These are phyloP conservation scores for Kingdonia uniflora DNA, from an alignment of 164 flowering plant genomes.

Conservation along the genomic window DNA sequence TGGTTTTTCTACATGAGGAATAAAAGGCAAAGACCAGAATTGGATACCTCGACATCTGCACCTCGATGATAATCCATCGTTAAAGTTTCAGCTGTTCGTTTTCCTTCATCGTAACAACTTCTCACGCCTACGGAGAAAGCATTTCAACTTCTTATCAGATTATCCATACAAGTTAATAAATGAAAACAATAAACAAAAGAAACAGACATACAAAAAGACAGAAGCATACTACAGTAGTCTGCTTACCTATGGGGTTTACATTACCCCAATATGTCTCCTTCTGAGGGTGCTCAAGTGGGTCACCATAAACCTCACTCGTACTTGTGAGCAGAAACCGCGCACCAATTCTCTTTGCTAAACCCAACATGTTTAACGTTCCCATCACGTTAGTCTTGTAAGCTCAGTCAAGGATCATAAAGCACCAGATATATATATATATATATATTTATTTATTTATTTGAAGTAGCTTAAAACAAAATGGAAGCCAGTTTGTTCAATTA, in stretches of 20 bases:
- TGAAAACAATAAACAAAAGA: not conserved
- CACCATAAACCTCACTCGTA: slow-evolving; percentile 96
- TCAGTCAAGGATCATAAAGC: slow-evolving; percentile 47
- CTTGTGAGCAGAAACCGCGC: slow-evolving; percentile 84
- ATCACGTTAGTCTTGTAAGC: slow-evolving; percentile 92
- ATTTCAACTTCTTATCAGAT: not conserved
- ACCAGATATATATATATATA: no score
- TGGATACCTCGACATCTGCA: slow-evolving; percentile 66
- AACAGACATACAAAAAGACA: not conserved
- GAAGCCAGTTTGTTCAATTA: no score
- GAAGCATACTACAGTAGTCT: no score
- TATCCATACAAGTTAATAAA: not conserved
- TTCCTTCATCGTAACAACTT: slow-evolving; percentile 95
- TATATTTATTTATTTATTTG: no score
- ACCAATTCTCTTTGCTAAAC: slow-evolving; percentile 90
- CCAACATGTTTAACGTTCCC: slow-evolving; percentile 96
- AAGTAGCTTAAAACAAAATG: no score
- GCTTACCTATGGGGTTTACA: slow-evolving; percentile 86
- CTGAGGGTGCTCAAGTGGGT: slow-evolving; percentile 95
- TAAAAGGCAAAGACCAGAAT: no score
- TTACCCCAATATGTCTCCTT: slow-evolving; percentile 95
- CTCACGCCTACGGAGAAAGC: slow-evolving; percentile 51
- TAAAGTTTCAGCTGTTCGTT: slow-evolving; percentile 85
- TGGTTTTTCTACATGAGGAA: no score
- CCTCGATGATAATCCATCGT: slow-evolving; percentile 94